Evolutionary conservation across 352 stramenopile species (phyloP), one percentile per base, ranked within the genome.

Genomic region (Elongisporangium prolatum): DNA sequence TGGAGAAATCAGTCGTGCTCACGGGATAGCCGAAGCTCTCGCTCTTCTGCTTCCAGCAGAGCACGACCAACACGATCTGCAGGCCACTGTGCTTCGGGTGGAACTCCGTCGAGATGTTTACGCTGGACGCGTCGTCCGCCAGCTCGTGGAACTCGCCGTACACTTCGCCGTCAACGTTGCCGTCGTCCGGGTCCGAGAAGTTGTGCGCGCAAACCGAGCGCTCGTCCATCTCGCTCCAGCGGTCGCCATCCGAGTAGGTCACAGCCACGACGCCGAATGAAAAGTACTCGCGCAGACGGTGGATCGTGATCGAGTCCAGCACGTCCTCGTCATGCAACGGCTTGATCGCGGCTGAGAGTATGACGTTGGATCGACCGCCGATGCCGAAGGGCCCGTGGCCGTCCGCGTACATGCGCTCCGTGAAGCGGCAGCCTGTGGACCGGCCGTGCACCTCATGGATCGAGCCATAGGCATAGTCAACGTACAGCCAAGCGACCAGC

Each of bases 41-140:
- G 56, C 71, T 82, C 70, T 93, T 93, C 60, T 91, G 84, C 60
- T 89, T 91, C 82, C 80, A 90, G 64, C 86, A 95, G 0, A 84
- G 78, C 47, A 88, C 65, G 4, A 95, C 47, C 44, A 93, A 58
- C 28, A 85, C 80, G 48, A 83, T 73, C 60, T 95, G 84, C 24
- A 92, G 59, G 1, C 84, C 82, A 34, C 61, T 77, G 18, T 60
- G 56, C 20, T 48, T 57, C 6, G 85, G 84, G 17, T 78, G 73
- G 48, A 93, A 93, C 40, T 61, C 67, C 2, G 70, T 68, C 24
- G 57, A 50, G n/a, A 91, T 61, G 3, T 77, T 25, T 16, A 95
- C 40, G 28, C 60, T 63, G 22, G 75, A 52, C 1, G 28, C 28
- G 16, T 67, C 65, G n/a, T 65, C 74, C 11, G 75, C 51, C 16